Evolutionary conservation across 2,329 filamentous ascomycete species (phyloP).

Genomic region (Colletotrichum nymphaeae): DNA sequence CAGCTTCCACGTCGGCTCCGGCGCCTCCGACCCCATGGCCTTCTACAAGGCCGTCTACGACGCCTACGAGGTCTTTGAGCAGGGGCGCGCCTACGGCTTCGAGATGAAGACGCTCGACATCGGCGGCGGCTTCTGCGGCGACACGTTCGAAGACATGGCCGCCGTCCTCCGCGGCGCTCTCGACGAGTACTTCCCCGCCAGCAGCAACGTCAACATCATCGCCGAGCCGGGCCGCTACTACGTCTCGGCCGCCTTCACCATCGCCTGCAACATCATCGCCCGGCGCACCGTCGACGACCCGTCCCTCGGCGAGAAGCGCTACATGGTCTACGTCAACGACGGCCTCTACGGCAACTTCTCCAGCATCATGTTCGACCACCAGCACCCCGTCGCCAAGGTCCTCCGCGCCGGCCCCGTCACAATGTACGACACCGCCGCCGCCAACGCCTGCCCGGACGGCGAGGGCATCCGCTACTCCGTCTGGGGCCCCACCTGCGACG

Average conservation of each 20-base stretch:
- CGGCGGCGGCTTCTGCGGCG: conserved; percentile 90
- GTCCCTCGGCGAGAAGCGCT: conserved; percentile 74
- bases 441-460: conserved; percentile 57
- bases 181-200: conserved; percentile 87
- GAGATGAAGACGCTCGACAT: conserved; percentile 90
- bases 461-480: conserved; percentile 86
- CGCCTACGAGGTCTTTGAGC: conserved; percentile 88
- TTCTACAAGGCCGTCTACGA: conserved; percentile 93
- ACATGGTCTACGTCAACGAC: conserved; percentile 98
- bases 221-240: conserved; percentile 98
- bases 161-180: conserved; percentile 81
- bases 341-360: conserved; percentile 99
- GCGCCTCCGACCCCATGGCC: conserved; percentile 90
- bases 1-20: conserved; percentile 97
- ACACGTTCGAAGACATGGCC: conserved; percentile 93
- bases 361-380: conserved; percentile 99
- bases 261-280: conserved; percentile 96
- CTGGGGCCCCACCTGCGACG: conserved; percentile 98
- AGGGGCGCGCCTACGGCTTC: conserved; percentile 81
- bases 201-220: conserved; percentile 81
- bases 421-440: conserved; percentile 66
- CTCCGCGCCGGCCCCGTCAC: conserved; percentile 72
- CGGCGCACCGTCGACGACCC: conserved; percentile 88
- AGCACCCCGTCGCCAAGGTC: conserved; percentile 87
- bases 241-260: conserved; percentile 90